These are phyloP conservation scores for Trichophyton schoenleinii DNA, from an alignment of 2,329 filamentous ascomycete genomes.

Conservation along the genomic window DNA sequence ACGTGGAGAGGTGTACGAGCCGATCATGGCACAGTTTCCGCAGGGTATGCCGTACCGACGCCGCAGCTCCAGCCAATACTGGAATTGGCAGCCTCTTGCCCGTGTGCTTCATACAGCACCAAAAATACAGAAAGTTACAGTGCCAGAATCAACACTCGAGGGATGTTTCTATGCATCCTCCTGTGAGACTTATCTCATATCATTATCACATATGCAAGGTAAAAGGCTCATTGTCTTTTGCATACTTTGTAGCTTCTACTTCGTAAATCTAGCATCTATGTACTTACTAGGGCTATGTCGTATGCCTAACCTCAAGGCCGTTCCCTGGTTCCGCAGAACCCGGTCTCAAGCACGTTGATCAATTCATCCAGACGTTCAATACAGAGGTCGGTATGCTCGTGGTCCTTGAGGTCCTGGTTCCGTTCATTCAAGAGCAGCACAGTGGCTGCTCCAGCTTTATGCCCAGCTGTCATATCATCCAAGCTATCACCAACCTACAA, in stretches of 20 bases:
- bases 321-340: slow-evolving; percentile 40
- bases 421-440: slow-evolving; percentile 77
- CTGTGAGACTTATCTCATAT: neutral
- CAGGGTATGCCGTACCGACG: neutral
- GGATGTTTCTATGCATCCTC: neutral
- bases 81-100: neutral
- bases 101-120: neutral
- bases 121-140: neutral
- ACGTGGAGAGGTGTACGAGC: too few species aligned
- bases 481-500: slow-evolving; percentile 57
- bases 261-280: neutral
- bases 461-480: slow-evolving; percentile 85
- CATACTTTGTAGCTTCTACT: neutral
- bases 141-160: neutral
- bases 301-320: neutral
- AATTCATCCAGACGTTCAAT: slow-evolving; percentile 64
- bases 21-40: too few species aligned
- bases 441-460: slow-evolving; percentile 71
- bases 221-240: neutral
- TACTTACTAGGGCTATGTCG: neutral
- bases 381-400: slow-evolving; percentile 65
- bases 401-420: slow-evolving; percentile 56
- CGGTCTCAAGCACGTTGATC: slow-evolving; percentile 59
- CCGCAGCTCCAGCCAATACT: neutral
- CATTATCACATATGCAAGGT: neutral